Conservation (phyloP, 176 grass and related monocot species). For the Guadua angustifolia region DNA sequence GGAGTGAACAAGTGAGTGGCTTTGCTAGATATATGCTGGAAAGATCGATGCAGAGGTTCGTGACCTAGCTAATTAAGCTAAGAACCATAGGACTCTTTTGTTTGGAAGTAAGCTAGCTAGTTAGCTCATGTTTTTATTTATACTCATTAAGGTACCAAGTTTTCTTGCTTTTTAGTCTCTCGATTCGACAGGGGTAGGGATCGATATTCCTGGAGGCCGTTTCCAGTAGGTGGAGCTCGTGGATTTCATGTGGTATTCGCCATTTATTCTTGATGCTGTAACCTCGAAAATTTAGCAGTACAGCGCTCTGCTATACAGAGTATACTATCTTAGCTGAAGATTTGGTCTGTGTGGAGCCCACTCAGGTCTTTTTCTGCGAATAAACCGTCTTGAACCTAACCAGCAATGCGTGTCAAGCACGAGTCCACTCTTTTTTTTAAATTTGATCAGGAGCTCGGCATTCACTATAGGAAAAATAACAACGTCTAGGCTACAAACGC, state of each 20-base stretch:
- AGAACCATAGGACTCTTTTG: not conserved
- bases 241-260: not conserved
- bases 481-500: too few species aligned
- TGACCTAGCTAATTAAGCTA: not conserved
- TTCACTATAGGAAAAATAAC: too few species aligned
- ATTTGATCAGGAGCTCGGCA: too few species aligned
- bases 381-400: not conserved
- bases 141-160: not conserved
- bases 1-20: constrained; percentile 26
- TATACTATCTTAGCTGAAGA: not conserved
- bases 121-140: not conserved
- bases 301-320: too few species aligned
- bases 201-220: not conserved
- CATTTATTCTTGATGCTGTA: not conserved
- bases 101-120: constrained; percentile 15
- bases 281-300: not conserved
- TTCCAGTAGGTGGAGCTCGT: not conserved
- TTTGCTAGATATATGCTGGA: constrained; percentile 30
- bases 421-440: too few species aligned
- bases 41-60: constrained; percentile 31
- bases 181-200: not conserved
- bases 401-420: not conserved
- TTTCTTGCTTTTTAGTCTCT: not conserved
- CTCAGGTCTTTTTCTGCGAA: not conserved
- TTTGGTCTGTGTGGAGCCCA: not conserved